Conservation (phyloP, 2,329 filamentous ascomycete species). For the Dactylellina drechsleri region DNA sequence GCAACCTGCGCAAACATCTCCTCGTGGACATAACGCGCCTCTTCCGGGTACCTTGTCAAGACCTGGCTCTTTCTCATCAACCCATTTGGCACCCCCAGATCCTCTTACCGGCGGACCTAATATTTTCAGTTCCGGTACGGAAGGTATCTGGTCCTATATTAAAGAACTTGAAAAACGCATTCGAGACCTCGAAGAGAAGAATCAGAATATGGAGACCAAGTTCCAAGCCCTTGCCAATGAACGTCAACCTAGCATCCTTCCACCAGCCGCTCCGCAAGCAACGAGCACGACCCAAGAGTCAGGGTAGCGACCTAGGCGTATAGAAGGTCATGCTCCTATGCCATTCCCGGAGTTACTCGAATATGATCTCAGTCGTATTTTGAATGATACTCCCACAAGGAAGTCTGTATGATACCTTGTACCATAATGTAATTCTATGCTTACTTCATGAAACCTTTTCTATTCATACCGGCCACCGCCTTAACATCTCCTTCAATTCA, state of each 20-base stretch:
- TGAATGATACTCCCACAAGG: slow-evolving; percentile 33
- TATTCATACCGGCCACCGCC: background rate
- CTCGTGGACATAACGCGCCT: slow-evolving; percentile 56
- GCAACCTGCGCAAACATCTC: slow-evolving; percentile 50
- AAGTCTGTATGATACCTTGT: slow-evolving; percentile 55
- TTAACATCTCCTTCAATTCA: no score
- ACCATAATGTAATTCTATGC: slow-evolving; percentile 54
- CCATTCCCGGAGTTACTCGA: slow-evolving; percentile 2
- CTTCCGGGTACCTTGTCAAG: slow-evolving; percentile 42
- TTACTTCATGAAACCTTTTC: slow-evolving; percentile 40
- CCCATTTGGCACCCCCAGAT: slow-evolving; percentile 48
- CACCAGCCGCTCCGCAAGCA: slow-evolving; percentile 19
- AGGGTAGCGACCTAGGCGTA: slow-evolving; percentile 21
- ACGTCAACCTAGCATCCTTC: slow-evolving; percentile 20
- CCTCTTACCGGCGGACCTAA: slow-evolving; percentile 63
- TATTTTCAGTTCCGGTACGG: slow-evolving; percentile 71
- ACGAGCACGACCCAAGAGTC: slow-evolving; percentile 28
- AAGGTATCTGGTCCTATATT: slow-evolving; percentile 77
- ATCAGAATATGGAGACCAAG: slow-evolving; percentile 63
- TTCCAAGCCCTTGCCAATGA: slow-evolving; percentile 24
- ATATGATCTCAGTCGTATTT: background rate
- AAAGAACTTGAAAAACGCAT: slow-evolving; percentile 73
- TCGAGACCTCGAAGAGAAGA: slow-evolving; percentile 64
- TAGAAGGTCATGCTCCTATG: background rate
- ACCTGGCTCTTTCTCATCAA: slow-evolving; percentile 44